Evolutionary conservation across 176 grass and related monocot genomes (phyloP).

Genomic region (Aegilops longissima): DNA sequence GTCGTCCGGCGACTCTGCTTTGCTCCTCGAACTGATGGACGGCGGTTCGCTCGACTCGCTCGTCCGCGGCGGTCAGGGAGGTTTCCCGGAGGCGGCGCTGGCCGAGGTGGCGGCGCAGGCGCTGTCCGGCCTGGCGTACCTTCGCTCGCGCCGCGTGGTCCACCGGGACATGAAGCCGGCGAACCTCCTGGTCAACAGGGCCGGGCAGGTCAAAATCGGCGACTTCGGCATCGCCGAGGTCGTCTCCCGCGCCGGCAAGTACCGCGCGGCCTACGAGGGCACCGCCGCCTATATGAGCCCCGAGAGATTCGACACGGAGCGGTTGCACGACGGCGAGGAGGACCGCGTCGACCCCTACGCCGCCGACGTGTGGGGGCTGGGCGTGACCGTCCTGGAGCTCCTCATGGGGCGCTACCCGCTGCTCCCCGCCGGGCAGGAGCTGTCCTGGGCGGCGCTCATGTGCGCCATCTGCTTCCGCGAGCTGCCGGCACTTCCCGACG

Average conservation of each 20-base stretch:
- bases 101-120: neutral
- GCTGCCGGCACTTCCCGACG: neutral
- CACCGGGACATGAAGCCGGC: slow-evolving; percentile 58
- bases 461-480: slow-evolving; percentile 53
- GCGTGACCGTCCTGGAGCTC: slow-evolving; percentile 35
- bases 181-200: slow-evolving; percentile 39
- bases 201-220: slow-evolving; percentile 42
- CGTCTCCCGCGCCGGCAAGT: neutral
- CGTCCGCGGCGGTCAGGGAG: neutral
- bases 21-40: slow-evolving; percentile 39
- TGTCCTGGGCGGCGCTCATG: slow-evolving; percentile 48
- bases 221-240: slow-evolving; percentile 57
- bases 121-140: neutral
- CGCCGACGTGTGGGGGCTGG: slow-evolving; percentile 47
- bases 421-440: slow-evolving; percentile 39
- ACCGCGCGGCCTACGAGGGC: neutral
- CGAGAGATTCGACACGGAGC: neutral
- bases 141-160: neutral
- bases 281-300: neutral
- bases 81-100: neutral
- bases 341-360: slow-evolving; percentile 24
- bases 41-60: slow-evolving; percentile 28
- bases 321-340: neutral
- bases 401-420: slow-evolving; percentile 42
- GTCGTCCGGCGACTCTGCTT: neutral